Percentiles rank a stretch among this genome's conserved stretches.
Evolutionary conservation across 441 rosid species (phyloP).

Genomic region (Syzygium syzygioides): DNA sequence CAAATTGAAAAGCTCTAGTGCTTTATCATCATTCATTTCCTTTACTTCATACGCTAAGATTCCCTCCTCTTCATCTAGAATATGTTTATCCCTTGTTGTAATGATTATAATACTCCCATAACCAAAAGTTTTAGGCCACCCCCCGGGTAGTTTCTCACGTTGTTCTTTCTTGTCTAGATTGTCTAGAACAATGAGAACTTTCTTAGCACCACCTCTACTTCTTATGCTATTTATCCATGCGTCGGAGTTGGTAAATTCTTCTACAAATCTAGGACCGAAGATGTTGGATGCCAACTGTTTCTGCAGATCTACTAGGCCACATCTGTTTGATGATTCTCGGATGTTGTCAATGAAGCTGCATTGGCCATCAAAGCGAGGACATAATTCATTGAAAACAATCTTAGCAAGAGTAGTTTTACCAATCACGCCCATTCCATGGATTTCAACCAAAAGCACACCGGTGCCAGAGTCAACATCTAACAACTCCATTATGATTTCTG

Average conservation of each 20-base stretch:
- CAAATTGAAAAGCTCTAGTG: not conserved
- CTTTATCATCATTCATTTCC: accelerated
- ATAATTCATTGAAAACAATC: not conserved
- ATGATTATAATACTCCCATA: not conserved
- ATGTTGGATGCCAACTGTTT: not conserved
- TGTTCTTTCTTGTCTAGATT: not conserved
- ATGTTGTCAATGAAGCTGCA: not conserved
- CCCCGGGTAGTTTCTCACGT: not conserved
- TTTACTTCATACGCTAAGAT: accelerated
- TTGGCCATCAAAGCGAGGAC: accelerated
- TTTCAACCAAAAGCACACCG: accelerated
- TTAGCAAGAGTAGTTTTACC: not conserved
- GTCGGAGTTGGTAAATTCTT: accelerated
- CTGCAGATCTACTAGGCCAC: not conserved
- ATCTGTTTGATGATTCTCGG: not conserved
- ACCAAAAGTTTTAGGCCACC: accelerated
- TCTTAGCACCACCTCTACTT: not conserved
- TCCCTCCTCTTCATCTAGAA: accelerated
- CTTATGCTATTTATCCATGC: accelerated
- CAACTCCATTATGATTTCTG: not conserved
- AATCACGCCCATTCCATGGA: accelerated
- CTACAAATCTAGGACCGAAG: not conserved
- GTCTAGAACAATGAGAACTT: not conserved
- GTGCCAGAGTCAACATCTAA: not conserved
- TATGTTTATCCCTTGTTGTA: accelerated